A percentile compares a stretch with the other conserved stretches of the same genome.
Evolutionary conservation across 306 rosid genomes (phyloP).

Genomic region (Cucurbita moschata): DNA sequence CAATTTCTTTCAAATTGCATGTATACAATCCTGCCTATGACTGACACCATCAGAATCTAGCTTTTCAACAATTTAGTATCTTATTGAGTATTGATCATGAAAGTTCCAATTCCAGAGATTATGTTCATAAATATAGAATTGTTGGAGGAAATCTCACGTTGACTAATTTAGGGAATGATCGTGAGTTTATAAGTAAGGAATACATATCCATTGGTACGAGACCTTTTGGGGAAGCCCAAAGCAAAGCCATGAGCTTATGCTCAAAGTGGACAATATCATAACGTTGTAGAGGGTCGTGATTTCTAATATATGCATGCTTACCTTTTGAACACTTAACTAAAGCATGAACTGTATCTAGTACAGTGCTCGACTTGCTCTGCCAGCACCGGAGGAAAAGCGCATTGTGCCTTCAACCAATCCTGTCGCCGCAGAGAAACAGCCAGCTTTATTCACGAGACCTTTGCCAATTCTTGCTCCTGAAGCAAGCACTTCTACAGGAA

Average conservation of each 20-base stretch:
- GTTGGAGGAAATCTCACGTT: too few species aligned
- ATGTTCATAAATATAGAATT: not conserved
- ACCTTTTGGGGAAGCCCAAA: too few species aligned
- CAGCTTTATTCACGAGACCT: conserved; percentile 21
- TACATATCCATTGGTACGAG: too few species aligned
- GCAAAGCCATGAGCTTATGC: too few species aligned
- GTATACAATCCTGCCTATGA: not conserved
- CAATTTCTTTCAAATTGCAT: not conserved
- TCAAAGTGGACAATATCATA: too few species aligned
- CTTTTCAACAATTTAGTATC: not conserved
- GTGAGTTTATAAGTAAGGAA: too few species aligned
- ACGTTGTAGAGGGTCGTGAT: too few species aligned
- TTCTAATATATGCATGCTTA: not conserved
- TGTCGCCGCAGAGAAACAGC: conserved; percentile 20
- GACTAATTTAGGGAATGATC: too few species aligned
- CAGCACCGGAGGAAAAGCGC: conserved; percentile 67
- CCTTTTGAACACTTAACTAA: not conserved
- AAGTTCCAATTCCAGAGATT: not conserved
- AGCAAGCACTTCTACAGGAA: conserved; percentile 19
- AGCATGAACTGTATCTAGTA: conserved; percentile 19
- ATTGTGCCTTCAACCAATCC: conserved; percentile 35
- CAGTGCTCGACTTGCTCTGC: conserved; percentile 91
- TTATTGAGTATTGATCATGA: not conserved
- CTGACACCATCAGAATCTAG: not conserved
- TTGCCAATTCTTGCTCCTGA: conserved; percentile 37